These are phyloP conservation scores for Entomophthora muscae DNA, from an alignment of 371 early-diverging fungal genomes.

Conservation along the genomic window DNA sequence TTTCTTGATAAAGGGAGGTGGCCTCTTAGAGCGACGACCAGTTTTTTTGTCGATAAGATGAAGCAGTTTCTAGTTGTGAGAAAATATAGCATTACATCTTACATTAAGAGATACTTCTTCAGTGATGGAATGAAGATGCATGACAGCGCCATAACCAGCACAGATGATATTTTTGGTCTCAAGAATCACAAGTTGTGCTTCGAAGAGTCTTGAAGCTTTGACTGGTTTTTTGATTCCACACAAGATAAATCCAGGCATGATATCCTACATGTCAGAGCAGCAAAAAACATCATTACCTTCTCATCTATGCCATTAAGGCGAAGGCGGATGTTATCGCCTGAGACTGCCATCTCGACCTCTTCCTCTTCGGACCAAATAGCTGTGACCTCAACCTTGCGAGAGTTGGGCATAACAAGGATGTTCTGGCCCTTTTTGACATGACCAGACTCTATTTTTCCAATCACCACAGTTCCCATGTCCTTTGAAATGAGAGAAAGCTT, in stretches of 20 bases:
- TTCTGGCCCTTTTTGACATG: conserved; percentile 64
- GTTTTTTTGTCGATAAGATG: conserved; percentile 82
- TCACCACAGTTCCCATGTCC: conserved; percentile 92
- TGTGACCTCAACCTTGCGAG: conserved; percentile 52
- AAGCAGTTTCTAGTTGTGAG: conserved; percentile 31
- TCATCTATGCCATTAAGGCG: conserved; percentile 86
- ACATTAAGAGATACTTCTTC: conserved; percentile 70
- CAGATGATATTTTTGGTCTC: conserved; percentile 90
- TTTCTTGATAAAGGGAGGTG: conserved; percentile 86
- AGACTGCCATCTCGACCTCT: conserved; percentile 57
- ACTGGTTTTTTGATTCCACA: conserved; percentile 63
- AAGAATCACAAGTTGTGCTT: conserved; percentile 74
- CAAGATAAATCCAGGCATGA: conserved; percentile 71
- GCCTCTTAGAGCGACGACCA: conserved; percentile 61
- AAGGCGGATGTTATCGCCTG: conserved; percentile 87
- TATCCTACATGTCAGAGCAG: conserved; percentile 19
- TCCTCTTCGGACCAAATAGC: conserved; percentile 66
- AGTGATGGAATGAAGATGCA: conserved; percentile 74
- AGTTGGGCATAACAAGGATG: conserved; percentile 85
- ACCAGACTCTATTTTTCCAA: conserved; percentile 93
- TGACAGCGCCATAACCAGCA: conserved; percentile 79
- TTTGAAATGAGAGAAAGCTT: conserved; percentile 11
- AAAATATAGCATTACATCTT: conserved; percentile 10
- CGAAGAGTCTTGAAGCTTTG: conserved; percentile 52
- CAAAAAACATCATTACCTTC: conserved; percentile 30